These are phyloP conservation scores for Malassezia obtusa DNA, from an alignment of 1,284 basidiomycete species.

Conservation along the genomic window DNA sequence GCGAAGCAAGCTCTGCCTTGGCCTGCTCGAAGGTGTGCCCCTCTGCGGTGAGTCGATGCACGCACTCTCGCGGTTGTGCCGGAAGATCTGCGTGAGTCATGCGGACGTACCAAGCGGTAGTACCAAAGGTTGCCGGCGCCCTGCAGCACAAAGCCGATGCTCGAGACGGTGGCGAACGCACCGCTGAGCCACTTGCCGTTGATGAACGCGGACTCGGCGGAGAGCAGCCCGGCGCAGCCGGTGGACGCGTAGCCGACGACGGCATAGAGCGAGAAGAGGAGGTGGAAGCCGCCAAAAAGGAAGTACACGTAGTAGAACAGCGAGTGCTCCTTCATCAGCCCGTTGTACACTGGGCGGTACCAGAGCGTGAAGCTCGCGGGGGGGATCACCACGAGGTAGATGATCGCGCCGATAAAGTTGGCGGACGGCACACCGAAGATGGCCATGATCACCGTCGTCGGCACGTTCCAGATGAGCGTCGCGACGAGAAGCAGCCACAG, in stretches of 20 bases:
- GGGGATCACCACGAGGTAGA: slow-evolving; percentile 74
- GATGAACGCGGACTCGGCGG: slow-evolving; percentile 60
- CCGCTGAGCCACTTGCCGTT: slow-evolving; percentile 21
- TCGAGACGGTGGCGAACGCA: slow-evolving; percentile 65
- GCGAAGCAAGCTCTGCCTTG: slow-evolving; percentile 69
- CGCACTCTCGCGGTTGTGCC: not conserved
- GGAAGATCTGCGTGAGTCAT: slow-evolving; percentile 51
- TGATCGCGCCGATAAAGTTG: slow-evolving; percentile 60
- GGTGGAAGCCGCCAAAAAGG: slow-evolving; percentile 88
- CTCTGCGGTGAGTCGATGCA: slow-evolving; percentile 46
- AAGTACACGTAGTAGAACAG: slow-evolving; percentile 63
- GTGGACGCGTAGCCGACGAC: slow-evolving; percentile 55
- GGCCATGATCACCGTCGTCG: slow-evolving; percentile 78
- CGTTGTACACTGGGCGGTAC: slow-evolving; percentile 78
- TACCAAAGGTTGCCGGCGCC: slow-evolving; percentile 71
- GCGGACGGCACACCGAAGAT: slow-evolving; percentile 63
- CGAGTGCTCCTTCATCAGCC: slow-evolving; percentile 73
- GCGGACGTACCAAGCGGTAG: slow-evolving; percentile 73
- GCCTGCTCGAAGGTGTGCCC: slow-evolving; percentile 55
- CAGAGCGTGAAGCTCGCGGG: slow-evolving; percentile 76
- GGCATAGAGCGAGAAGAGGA: slow-evolving; percentile 64
- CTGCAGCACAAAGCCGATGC: slow-evolving; percentile 77
- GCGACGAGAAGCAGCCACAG: slow-evolving; percentile 52
- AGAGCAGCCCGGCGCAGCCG: slow-evolving; percentile 87
- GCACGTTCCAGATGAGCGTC: slow-evolving; percentile 77